A percentile compares a stretch with the other conserved stretches of the same genome.
phyloP scores from a whole-genome alignment of 441 rosid genomes.

The Adansonia madagascariensis region DNA sequence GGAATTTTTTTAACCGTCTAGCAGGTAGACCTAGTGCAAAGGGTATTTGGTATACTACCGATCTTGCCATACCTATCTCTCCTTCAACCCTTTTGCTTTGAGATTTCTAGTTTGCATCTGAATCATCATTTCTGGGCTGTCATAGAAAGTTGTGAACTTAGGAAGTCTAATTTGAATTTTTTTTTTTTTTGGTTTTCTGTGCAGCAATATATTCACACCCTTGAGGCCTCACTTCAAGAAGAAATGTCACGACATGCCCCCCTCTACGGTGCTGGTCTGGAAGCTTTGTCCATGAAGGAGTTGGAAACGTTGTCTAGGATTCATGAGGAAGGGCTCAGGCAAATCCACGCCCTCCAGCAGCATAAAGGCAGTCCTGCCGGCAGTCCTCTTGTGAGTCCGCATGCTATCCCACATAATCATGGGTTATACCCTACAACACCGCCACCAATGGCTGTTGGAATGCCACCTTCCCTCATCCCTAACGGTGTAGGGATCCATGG shows the following conservation, averaged over 20 bases:
- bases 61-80: neutral
- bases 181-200: slow-evolving; percentile 3
- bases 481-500: slow-evolving; percentile 74
- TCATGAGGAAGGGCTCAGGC: slow-evolving; percentile 96
- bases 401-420: slow-evolving; percentile 60
- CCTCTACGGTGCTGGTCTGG: slow-evolving; percentile 92
- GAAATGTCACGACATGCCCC: slow-evolving; percentile 98
- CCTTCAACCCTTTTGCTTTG: neutral
- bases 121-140: neutral
- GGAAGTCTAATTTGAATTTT: neutral
- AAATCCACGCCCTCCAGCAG: slow-evolving; percentile 79
- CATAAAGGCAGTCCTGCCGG: slow-evolving; percentile 76
- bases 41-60: neutral
- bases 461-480: slow-evolving; percentile 71
- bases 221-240: slow-evolving; percentile 80
- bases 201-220: slow-evolving; percentile 91
- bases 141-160: neutral
- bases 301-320: slow-evolving; percentile 84
- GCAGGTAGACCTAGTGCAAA: neutral
- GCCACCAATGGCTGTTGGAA: slow-evolving; percentile 69
- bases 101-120: neutral
- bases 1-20: neutral
- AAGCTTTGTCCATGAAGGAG: slow-evolving; percentile 87
- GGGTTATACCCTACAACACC: slow-evolving; percentile 74
- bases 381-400: slow-evolving; percentile 72